Base-by-base conservation (phyloP, 495 filamentous ascomycete species). In the Podospora pseudopauciseta region DNA sequence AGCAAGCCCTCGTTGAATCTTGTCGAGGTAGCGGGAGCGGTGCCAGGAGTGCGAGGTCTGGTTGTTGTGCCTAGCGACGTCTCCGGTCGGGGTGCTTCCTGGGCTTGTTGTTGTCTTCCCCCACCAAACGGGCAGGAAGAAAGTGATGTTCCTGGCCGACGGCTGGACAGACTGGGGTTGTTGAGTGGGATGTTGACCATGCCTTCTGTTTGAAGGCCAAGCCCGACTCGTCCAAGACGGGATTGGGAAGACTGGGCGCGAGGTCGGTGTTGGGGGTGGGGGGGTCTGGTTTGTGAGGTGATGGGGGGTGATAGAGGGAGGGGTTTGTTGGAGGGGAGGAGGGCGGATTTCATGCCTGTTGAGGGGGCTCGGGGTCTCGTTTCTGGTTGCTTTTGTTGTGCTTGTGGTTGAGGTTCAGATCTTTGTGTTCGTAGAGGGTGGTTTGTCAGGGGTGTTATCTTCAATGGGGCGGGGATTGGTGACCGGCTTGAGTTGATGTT, bases 1-100 rank as follows among this genome's bases (percentile, higher is more conserved):
- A 63, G n/a, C 13, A 63, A 6, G 2, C 30, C 32, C 13, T 20
- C 28, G 32, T 63, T 63, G 32, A 63, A 63, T 49, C 61, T 63
- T 49, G 61, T 63, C 32, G 61, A 19, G 34, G 61, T 20, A 6
- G 16, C 23, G 13, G 59, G 23, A 5, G 59, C 59, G 27, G 59
- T 28, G 6, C 59, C 59, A 5, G 28, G 59, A 27, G 59, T 32
- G 13, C 7, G 16, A 28, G 59, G 28, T 19, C 15, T 28, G 4
- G 28, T 4, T 23, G 30, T 5, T 5, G 30, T 32, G 4, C 30
- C 30, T 5, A 32, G 30, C 5, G 30, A 32, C 4, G 30, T 32
- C 30, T 3, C 30, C 3, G 30, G 30, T 32, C 30, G 4, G 30
- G 26, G 2, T 61, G 27, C 13, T 11, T 49, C 39, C 15, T 61